These are phyloP conservation scores for Anisodus tanguticus DNA, from an alignment of 257 asterid genomes.

Conservation along the genomic window DNA sequence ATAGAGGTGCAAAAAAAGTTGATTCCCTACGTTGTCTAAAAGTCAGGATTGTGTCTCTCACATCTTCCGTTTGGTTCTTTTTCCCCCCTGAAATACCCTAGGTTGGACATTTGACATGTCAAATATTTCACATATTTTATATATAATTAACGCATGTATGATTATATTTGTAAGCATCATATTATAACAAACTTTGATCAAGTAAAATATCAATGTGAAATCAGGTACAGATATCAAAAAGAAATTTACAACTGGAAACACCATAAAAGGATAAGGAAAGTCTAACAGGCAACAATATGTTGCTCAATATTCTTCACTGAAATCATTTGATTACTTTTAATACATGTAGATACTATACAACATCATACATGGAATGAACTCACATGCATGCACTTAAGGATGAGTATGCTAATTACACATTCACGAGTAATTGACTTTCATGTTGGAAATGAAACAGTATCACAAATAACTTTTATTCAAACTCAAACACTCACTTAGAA, in stretches of 20 bases:
- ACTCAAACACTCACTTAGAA: no score
- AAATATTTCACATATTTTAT: background rate
- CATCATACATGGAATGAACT: background rate
- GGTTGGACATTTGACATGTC: no score
- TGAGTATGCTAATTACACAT: background rate
- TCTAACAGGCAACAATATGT: background rate
- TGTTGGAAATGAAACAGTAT: no score
- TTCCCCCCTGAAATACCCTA: no score
- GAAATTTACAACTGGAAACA: background rate
- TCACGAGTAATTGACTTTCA: background rate
- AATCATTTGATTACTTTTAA: background rate
- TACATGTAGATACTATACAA: background rate
- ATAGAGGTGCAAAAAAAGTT: background rate
- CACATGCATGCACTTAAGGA: background rate
- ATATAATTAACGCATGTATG: background rate
- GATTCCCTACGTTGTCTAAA: background rate
- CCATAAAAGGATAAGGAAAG: background rate
- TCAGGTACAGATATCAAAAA: background rate
- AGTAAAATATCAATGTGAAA: no score
- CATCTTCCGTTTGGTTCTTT: no score
- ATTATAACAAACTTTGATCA: background rate
- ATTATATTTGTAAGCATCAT: background rate
- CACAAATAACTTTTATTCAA: no score
- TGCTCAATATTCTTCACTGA: background rate
- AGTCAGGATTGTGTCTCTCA: background rate